Evolutionary conservation across 495 filamentous ascomycete species (phyloP).

Genomic region (Zalerion maritima): DNA sequence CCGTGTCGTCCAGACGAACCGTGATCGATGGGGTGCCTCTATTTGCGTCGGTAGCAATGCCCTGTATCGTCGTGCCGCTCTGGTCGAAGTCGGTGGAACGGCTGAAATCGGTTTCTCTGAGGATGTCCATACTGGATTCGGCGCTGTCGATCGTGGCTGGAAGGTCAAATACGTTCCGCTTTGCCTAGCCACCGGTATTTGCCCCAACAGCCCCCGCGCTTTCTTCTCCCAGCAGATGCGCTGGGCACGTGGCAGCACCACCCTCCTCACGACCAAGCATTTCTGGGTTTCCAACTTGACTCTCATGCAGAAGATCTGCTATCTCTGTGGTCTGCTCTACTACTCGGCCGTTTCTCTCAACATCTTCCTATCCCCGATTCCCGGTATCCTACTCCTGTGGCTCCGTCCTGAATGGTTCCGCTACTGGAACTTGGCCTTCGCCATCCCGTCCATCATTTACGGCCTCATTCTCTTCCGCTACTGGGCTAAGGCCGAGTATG

Average conservation of each 20-base stretch:
- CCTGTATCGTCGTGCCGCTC: slow-evolving; percentile 13
- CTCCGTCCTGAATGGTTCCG: slow-evolving; percentile 13
- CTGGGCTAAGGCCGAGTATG: slow-evolving; percentile 13
- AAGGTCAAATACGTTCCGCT: slow-evolving; percentile 15
- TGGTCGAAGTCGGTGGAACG: slow-evolving; percentile 14
- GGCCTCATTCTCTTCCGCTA: slow-evolving; percentile 8
- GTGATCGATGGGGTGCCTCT: slow-evolving; percentile 14
- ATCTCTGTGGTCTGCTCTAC: slow-evolving; percentile 14
- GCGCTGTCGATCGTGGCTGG: slow-evolving; percentile 16
- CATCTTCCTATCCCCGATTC: slow-evolving; percentile 12
- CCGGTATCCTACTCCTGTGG: slow-evolving; percentile 14
- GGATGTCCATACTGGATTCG: slow-evolving; percentile 15
- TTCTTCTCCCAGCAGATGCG: slow-evolving; percentile 18
- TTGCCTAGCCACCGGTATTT: slow-evolving; percentile 13
- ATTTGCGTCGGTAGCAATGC: slow-evolving; percentile 17
- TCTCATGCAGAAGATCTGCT: slow-evolving; percentile 14
- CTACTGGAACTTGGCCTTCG: slow-evolving; percentile 16
- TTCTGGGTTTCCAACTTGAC: slow-evolving; percentile 14
- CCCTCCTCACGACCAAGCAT: slow-evolving; percentile 9
- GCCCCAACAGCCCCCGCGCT: slow-evolving; percentile 15
- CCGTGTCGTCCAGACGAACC: slow-evolving; percentile 14
- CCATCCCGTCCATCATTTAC: slow-evolving; percentile 12
- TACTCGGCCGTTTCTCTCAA: slow-evolving; percentile 10
- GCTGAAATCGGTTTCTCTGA: slow-evolving; percentile 13
- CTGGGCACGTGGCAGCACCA: slow-evolving; percentile 14